Evolutionary conservation across 192 early-diverging fungal species (phyloP), one percentile per base, ranked within the genome.

Genomic region (Mortierella antarctica): DNA sequence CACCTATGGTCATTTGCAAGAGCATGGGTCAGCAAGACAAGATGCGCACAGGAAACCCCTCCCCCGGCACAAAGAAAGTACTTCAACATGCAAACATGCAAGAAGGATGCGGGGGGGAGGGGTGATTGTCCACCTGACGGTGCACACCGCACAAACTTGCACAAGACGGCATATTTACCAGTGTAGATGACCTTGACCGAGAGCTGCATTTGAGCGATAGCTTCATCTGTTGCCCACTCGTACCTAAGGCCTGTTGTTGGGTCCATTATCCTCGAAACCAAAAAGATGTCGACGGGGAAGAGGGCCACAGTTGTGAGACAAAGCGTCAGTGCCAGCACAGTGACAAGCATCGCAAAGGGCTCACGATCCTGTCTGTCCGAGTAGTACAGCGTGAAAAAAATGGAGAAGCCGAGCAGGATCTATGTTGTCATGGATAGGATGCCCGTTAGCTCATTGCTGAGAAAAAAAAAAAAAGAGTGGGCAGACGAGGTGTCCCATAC

Each of bases 181-280:
- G 84, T 87, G 79, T 89, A 89, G 13, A 86, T 81, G 8, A 71
- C 58, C 50, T 71, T 70, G 15, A 89, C 71, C 11, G 70, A 69
- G 21, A 57, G 20, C 13, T 74, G 83, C 62, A 88, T 84, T 11
- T 68, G 45, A 15, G 62, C 47, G 18, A 91, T 71, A 44, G 72
- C 66, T 7, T 83, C 74, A 2, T 88, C 82, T 1, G 88, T 89
- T 2, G 88, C 89, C 89, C 89, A 91, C 10, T 69, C 74, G 41
- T 85, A 62, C 57, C 89, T 85, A n/a, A 89, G 48, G 31, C 89
- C 89, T 17, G 87, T 89, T 6, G 23, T 10, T 7, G 70, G 59
- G 68, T 91, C 77, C 65, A 86, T 83, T 13, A 88, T 86, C 10
- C 74, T 79, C 6, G 89, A 89, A 9, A 91, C 89, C 14, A 89